Percentiles rank a stretch among this genome's conserved stretches.
phyloP scores from a whole-genome alignment of 371 early-diverging fungal species.

The Quaeritorhiza haematococci region DNA sequence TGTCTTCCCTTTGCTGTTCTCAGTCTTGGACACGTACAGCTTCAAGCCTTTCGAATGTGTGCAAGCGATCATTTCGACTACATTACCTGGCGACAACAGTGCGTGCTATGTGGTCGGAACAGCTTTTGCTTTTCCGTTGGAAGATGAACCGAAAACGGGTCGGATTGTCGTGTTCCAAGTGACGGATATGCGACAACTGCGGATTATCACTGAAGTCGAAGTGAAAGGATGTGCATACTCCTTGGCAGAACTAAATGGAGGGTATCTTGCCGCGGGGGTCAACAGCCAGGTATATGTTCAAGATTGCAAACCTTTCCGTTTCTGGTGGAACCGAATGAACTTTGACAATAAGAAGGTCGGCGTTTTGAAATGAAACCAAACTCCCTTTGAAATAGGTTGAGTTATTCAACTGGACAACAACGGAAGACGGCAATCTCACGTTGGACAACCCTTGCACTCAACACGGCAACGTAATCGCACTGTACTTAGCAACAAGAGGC shows the following conservation, averaged over 20 bases:
- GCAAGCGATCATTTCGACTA: slow-evolving; percentile 31
- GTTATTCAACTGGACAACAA: neutral
- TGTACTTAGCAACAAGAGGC: slow-evolving; percentile 57
- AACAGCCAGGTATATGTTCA: slow-evolving; percentile 41
- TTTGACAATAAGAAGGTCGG: no score
- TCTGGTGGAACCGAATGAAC: no score
- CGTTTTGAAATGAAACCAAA: no score
- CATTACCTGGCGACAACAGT: slow-evolving; percentile 24
- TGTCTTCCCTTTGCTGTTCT: slow-evolving; percentile 17
- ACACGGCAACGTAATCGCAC: slow-evolving; percentile 54
- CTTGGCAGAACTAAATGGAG: slow-evolving; percentile 40
- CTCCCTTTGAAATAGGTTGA: neutral
- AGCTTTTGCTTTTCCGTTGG: slow-evolving; percentile 40
- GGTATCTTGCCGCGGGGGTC: slow-evolving; percentile 51
- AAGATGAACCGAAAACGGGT: slow-evolving; percentile 58
- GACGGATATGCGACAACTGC: slow-evolving; percentile 30
- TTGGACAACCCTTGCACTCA: slow-evolving; percentile 19
- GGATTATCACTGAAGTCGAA: slow-evolving; percentile 30
- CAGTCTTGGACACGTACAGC: slow-evolving; percentile 39
- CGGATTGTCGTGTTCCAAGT: slow-evolving; percentile 56
- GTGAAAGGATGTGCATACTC: slow-evolving; percentile 57
- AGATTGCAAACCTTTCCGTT: no score
- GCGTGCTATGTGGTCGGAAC: slow-evolving; percentile 59
- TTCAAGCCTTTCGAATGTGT: slow-evolving; percentile 43
- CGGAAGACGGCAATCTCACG: neutral